These are phyloP conservation scores for Leucogyrophana mollusca DNA, from an alignment of 768 basidiomycete species.

Conservation along the genomic window DNA sequence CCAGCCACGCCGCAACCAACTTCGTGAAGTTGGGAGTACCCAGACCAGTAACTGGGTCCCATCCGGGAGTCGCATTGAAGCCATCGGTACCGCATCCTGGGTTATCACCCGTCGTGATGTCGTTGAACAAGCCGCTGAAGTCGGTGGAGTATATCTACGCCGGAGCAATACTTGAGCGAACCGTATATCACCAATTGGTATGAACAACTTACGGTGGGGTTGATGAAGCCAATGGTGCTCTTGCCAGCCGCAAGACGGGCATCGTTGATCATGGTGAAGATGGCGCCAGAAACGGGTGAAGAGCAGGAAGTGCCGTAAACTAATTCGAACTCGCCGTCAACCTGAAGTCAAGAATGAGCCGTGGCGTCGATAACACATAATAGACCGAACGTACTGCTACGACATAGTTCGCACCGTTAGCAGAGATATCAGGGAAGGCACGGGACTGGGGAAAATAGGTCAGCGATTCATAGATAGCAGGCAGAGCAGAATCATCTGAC, in stretches of 20 bases:
- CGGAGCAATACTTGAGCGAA: neutral
- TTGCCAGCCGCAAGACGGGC: slow-evolving; percentile 25
- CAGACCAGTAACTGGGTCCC: slow-evolving; percentile 35
- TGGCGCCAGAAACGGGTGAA: slow-evolving; percentile 13
- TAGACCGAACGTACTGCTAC: slow-evolving; percentile 10
- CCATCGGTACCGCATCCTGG: slow-evolving; percentile 37
- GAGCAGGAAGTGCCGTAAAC: slow-evolving; percentile 34
- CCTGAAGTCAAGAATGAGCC: slow-evolving; percentile 17
- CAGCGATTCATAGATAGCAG: neutral
- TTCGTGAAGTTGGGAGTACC: slow-evolving; percentile 47
- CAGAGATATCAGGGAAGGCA: slow-evolving; percentile 35
- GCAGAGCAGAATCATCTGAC: slow-evolving; percentile 10
- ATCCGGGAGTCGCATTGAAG: slow-evolving; percentile 21
- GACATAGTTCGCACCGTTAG: slow-evolving; percentile 32
- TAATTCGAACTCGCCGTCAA: slow-evolving; percentile 37
- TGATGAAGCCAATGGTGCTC: slow-evolving; percentile 27
- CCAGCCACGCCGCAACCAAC: slow-evolving; percentile 42
- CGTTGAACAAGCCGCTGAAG: slow-evolving; percentile 41
- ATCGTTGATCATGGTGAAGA: slow-evolving; percentile 25
- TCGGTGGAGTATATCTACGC: slow-evolving; percentile 40
- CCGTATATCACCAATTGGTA: neutral
- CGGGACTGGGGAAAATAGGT: slow-evolving; percentile 11
- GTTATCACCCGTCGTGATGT: slow-evolving; percentile 41
- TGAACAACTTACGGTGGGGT: slow-evolving; percentile 20
- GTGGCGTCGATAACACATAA: neutral